These are phyloP conservation scores for Auxenochlorella pyrenoidosa DNA, from an alignment of 139 green algal genomes.

Conservation along the genomic window DNA sequence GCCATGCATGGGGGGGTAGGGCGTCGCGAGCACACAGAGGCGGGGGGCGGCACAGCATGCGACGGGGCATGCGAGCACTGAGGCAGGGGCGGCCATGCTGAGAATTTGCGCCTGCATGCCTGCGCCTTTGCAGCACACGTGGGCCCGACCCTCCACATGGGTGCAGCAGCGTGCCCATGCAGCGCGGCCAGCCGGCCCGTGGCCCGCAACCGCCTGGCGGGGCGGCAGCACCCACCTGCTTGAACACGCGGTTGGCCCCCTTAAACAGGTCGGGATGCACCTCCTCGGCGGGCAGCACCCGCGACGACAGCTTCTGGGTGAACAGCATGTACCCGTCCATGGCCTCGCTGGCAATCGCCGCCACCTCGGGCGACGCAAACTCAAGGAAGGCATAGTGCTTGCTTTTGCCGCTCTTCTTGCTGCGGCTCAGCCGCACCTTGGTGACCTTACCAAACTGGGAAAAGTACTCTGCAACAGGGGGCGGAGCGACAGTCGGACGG, in stretches of 20 bases:
- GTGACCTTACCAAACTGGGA: conserved; percentile 62
- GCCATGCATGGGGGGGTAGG: too few species aligned
- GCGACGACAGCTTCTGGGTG: conserved; percentile 65
- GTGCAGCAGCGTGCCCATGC: too few species aligned
- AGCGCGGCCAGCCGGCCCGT: too few species aligned
- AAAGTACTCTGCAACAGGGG: conserved; percentile 46
- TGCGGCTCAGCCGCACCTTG: conserved; percentile 59
- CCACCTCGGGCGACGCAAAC: conserved; percentile 77
- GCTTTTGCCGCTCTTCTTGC: conserved; percentile 59
- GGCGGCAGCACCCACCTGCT: conserved; percentile 52
- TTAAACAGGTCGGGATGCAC: conserved; percentile 84
- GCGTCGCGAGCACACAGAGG: too few species aligned
- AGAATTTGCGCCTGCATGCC: too few species aligned
- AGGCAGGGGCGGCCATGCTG: too few species aligned
- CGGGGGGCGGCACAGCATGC: too few species aligned
- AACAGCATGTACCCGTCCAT: conserved; percentile 97
- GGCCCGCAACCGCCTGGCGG: too few species aligned
- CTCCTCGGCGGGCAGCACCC: conserved; percentile 51
- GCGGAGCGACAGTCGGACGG: too few species aligned
- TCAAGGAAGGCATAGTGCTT: conserved; percentile 81
- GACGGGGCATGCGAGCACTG: too few species aligned
- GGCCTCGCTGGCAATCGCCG: conserved; percentile 80
- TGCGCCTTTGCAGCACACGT: too few species aligned
- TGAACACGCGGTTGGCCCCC: conserved; percentile 81
- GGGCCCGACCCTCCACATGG: too few species aligned